A percentile compares a stretch with the other conserved stretches of the same genome.
Conservation (phyloP, 106 monocot species). For the Hemerocallis citrina region DNA sequence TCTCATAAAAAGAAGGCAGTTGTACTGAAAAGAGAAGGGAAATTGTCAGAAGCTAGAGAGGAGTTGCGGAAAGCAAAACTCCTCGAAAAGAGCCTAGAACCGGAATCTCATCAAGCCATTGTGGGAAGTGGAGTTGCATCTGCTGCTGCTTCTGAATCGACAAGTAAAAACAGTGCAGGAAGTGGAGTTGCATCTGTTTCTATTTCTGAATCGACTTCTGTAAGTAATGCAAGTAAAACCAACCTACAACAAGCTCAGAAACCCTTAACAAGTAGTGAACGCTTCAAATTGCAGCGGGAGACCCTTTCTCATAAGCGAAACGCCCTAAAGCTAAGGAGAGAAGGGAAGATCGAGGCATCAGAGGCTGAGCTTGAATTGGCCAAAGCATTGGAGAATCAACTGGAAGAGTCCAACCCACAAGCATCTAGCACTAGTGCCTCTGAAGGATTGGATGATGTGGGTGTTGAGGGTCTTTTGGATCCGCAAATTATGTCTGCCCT, state of each 20-base stretch:
- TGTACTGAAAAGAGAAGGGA: conserved; percentile 84
- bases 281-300: conserved; percentile 85
- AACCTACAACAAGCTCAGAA: conserved; percentile 35
- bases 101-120: conserved; percentile 11
- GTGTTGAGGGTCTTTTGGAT: conserved; percentile 75
- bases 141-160: conserved; percentile 8
- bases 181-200: conserved; percentile 13
- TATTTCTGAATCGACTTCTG: background rate
- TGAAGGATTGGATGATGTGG: conserved; percentile 14
- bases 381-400: conserved; percentile 67
- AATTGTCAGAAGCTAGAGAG: conserved; percentile 76
- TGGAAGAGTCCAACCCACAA: conserved; percentile 46
- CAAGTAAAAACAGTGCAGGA: conserved; percentile 15
- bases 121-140: conserved; percentile 8
- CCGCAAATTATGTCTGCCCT: conserved; percentile 83
- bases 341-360: conserved; percentile 78
- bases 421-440: conserved; percentile 5
- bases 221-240: conserved; percentile 23
- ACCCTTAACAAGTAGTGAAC: conserved; percentile 55
- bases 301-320: conserved; percentile 87
- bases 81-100: conserved; percentile 62
- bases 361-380: conserved; percentile 72
- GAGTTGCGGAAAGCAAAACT: conserved; percentile 77
- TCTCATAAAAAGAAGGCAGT: conserved; percentile 74
- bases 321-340: conserved; percentile 84